phyloP scores from a whole-genome alignment of 2,329 filamentous ascomycete genomes.

The Aspergillus udagawae region DNA sequence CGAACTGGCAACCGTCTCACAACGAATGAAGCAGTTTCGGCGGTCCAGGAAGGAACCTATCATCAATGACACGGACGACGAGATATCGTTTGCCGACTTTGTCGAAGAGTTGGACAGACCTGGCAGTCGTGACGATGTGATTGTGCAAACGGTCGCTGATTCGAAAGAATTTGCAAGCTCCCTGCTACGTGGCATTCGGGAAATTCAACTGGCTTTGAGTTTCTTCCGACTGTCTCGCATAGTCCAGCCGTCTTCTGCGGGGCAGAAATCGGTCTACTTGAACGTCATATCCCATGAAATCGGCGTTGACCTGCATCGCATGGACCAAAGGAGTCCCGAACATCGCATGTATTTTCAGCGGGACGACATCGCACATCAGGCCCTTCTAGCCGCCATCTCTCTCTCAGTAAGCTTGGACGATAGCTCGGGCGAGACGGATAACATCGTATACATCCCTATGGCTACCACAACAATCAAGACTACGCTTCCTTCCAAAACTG shows the following conservation, averaged over 20 bases:
- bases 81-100: slow-evolving; percentile 67
- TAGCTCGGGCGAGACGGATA: slow-evolving; percentile 77
- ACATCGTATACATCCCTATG: slow-evolving; percentile 93
- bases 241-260: slow-evolving; percentile 63
- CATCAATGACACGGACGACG: slow-evolving; percentile 46
- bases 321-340: slow-evolving; percentile 87
- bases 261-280: slow-evolving; percentile 68
- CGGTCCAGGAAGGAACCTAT: slow-evolving; percentile 30
- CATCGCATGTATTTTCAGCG: slow-evolving; percentile 98
- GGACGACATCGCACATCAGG: slow-evolving; percentile 91
- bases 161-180: slow-evolving; percentile 91
- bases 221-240: slow-evolving; percentile 83
- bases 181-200: slow-evolving; percentile 85
- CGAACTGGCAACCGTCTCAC: slow-evolving; percentile 58
- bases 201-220: slow-evolving; percentile 92
- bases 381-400: slow-evolving; percentile 83
- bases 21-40: slow-evolving; percentile 31
- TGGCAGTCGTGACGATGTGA: slow-evolving; percentile 61
- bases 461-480: slow-evolving; percentile 92
- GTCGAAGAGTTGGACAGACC: slow-evolving; percentile 69
- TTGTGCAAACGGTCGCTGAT: slow-evolving; percentile 82
- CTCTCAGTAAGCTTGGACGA: slow-evolving; percentile 90
- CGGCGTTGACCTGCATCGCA: slow-evolving; percentile 82
- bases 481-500: slow-evolving; percentile 88
- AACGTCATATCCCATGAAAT: slow-evolving; percentile 96